Conservation (phyloP, 2,329 filamentous ascomycete genomes). For the Pseudogymnoascus pannorum region DNA sequence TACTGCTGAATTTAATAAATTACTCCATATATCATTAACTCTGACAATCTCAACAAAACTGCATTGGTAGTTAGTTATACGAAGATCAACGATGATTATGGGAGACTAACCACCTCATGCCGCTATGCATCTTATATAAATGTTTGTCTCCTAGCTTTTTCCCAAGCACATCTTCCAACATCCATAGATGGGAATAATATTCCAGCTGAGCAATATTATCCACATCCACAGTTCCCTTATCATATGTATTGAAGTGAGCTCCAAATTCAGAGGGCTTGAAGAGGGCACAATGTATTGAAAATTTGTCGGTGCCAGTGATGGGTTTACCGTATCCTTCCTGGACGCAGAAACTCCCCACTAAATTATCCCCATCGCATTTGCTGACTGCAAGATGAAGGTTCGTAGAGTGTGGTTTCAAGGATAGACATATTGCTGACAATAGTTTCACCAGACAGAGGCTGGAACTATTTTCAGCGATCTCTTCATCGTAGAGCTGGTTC, state of each 20-base stretch:
- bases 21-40: background rate
- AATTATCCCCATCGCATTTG: background rate
- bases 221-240: background rate
- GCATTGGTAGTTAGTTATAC: too few relatives aligned
- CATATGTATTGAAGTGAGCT: background rate
- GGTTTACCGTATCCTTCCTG: background rate
- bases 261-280: background rate
- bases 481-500: too few relatives aligned
- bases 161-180: background rate
- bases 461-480: too few relatives aligned
- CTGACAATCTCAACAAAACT: background rate
- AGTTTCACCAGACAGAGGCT: too few relatives aligned
- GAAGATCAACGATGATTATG: background rate
- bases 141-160: background rate
- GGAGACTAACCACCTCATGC: background rate
- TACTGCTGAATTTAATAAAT: background rate
- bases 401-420: background rate
- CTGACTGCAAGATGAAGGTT: background rate
- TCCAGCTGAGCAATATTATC: background rate
- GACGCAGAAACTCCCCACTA: background rate
- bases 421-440: too few relatives aligned
- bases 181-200: background rate
- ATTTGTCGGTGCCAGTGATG: background rate
- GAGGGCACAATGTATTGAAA: background rate
- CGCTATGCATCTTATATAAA: background rate